phyloP scores from a whole-genome alignment of 1,139 yeast genomes.

The Debaryomyces singareniensis region DNA sequence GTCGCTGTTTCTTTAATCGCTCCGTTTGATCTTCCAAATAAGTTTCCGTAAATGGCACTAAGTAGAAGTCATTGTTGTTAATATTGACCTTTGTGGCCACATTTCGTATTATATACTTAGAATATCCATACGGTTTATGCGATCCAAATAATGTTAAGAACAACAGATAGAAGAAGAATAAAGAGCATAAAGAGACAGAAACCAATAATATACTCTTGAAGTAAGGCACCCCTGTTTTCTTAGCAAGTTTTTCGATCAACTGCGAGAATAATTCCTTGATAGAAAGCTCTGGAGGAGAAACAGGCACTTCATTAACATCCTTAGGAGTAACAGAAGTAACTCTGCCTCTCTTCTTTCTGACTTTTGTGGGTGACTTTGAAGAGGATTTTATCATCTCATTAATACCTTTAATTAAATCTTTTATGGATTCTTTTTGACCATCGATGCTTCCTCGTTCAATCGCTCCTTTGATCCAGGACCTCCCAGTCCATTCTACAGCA shows the following conservation, averaged over 20 bases:
- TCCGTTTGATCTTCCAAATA: conserved; percentile 26
- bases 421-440: conserved; percentile 76
- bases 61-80: conserved; percentile 36
- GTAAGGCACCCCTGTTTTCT: conserved; percentile 4
- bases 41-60: conserved; percentile 42
- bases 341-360: conserved; percentile 21
- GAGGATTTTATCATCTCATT: conserved; percentile 34
- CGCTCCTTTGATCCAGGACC: conserved; percentile 86
- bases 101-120: too few relatives aligned
- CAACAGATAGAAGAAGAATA: background rate
- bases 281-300: background rate
- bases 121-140: too few relatives aligned
- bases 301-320: too few relatives aligned
- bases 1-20: conserved; percentile 49
- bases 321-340: conserved; percentile 3
- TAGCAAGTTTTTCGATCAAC: conserved; percentile 25
- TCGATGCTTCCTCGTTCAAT: conserved; percentile 89
- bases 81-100: conserved; percentile 21
- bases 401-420: conserved; percentile 52
- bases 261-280: background rate
- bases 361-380: conserved; percentile 8
- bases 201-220: background rate
- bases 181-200: conserved; percentile 20
- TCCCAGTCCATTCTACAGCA: conserved; percentile 83
- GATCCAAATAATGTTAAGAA: background rate